phyloP scores from a whole-genome alignment of 1,139 yeast genomes.

The Candida frijolesensis region DNA sequence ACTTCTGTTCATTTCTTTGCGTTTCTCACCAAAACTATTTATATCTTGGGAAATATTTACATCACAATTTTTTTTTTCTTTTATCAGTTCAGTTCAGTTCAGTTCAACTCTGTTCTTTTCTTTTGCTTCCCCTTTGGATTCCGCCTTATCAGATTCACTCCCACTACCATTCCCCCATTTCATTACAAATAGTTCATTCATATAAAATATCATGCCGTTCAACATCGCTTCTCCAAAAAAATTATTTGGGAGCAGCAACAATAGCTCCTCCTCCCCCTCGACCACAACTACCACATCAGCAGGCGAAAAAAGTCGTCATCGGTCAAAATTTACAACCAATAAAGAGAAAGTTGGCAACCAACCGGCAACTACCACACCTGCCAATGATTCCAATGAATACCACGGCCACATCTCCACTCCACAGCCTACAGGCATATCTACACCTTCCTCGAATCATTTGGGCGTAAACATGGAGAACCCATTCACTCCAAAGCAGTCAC shows the following conservation, averaged over 20 bases:
- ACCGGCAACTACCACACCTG: not conserved
- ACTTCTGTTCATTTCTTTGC: not conserved
- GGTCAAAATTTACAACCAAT: not conserved
- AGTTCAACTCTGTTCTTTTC: not conserved
- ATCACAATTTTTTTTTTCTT: not conserved
- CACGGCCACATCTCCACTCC: not conserved
- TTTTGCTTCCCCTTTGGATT: not conserved
- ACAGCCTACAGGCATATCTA: not conserved
- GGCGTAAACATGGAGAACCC: not conserved
- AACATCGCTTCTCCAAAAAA: slow-evolving; percentile 3
- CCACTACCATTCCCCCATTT: not conserved
- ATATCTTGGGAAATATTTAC: not conserved
- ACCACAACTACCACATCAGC: not conserved
- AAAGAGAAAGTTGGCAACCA: slow-evolving; percentile 4
- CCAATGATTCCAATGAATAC: not conserved
- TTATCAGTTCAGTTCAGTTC: no score
- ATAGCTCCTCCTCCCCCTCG: not conserved
- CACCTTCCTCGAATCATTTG: not conserved
- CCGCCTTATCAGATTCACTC: not conserved
- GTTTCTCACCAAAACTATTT: no score
- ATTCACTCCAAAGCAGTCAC: not conserved
- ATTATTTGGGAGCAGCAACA: not conserved
- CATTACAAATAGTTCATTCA: no score
- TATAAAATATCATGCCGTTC: not conserved
- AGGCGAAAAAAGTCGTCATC: not conserved